Evolutionary conservation across 768 basidiomycete species (phyloP), one percentile per base, ranked within the genome.

Genomic region (Termitomyces sp.): DNA sequence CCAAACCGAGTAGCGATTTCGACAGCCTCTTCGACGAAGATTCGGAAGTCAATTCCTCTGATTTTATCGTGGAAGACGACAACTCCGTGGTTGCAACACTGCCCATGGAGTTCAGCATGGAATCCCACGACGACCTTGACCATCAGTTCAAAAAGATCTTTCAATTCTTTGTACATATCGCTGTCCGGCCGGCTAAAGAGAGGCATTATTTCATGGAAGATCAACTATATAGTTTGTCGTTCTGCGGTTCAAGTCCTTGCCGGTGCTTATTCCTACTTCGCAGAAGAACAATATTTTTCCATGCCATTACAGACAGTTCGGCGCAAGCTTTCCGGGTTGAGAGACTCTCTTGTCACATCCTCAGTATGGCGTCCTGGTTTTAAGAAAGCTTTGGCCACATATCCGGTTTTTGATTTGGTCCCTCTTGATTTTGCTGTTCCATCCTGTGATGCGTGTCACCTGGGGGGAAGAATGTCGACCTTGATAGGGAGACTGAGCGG

Each of bases 121-220:
- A 80, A 52, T 77, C 85, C 1, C 86, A 88, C 65, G 84, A 92
- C 64, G 88, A 91, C 61, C 74, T 89, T 18, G 72, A 80, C 13
- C 81, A 88, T 58, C 89, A 93, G 57, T 92, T 93, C 80, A 94
- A 93, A 71, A 85, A 88, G 36, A 77, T 94, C 41, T 93, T 91
- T 60, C 93, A 96, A 64, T 80, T 94, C 27, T 89, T 94, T 59
- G 89, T 94, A 12, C 85, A 94, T 60, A 72, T 95, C 39, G 88
- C 88, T 35, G 84, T 91, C 29, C 81, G 74, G 31, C 75, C 81
- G 5, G 66, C 74, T 16, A 68, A 66, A 3, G 74, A 84, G 43
- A 76, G 90, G 18, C 73, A 71, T 44, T 61, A 69, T 6, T 86
- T 83, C 61, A 82, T 89, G 80, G 66, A 79, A 56, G 60, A 72